Evolutionary conservation across 2,329 filamentous ascomycete genomes (phyloP).

Genomic region (Orbilia quercus): DNA sequence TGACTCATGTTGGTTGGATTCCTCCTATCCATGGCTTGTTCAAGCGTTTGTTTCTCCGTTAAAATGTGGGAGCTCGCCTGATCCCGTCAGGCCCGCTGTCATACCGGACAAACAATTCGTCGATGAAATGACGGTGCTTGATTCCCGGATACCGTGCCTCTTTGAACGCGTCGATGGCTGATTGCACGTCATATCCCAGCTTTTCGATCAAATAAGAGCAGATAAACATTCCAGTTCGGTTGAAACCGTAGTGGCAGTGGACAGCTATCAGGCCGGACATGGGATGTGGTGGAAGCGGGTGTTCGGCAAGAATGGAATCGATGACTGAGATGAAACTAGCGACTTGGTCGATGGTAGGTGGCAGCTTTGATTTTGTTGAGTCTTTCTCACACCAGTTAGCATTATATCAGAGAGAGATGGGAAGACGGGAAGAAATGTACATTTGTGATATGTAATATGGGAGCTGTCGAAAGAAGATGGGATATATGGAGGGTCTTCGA

Average conservation of each 20-base stretch:
- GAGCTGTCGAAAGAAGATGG: conserved; percentile 65
- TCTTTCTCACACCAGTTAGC: conserved; percentile 40
- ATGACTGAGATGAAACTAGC: conserved; percentile 71
- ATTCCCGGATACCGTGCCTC: conserved; percentile 81
- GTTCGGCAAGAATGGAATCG: conserved; percentile 63
- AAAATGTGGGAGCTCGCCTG: conserved; percentile 63
- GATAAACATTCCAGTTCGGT: conserved; percentile 90
- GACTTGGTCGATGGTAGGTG: conserved; percentile 74
- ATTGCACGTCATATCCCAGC: conserved; percentile 75
- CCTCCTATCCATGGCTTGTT: too few relatives aligned
- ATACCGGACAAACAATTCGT: conserved; percentile 84
- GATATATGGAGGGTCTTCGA: conserved; percentile 90
- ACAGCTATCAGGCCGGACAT: conserved; percentile 57
- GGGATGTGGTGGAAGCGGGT: conserved; percentile 55
- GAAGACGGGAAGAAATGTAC: conserved; percentile 47
- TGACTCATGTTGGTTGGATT: too few relatives aligned
- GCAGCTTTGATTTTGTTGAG: conserved; percentile 85
- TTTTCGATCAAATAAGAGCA: conserved; percentile 90
- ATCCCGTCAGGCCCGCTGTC: conserved; percentile 65
- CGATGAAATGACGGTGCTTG: conserved; percentile 87
- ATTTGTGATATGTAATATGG: conserved; percentile 59
- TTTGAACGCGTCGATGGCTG: conserved; percentile 83
- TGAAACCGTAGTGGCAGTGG: conserved; percentile 98
- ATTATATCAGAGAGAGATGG: not conserved
- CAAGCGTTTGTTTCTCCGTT: conserved; percentile 2